A percentile compares a stretch with the other conserved stretches of the same genome.
Conservation (phyloP, 208 protist genomes). For the Tritrichomonas foetus region DNA sequence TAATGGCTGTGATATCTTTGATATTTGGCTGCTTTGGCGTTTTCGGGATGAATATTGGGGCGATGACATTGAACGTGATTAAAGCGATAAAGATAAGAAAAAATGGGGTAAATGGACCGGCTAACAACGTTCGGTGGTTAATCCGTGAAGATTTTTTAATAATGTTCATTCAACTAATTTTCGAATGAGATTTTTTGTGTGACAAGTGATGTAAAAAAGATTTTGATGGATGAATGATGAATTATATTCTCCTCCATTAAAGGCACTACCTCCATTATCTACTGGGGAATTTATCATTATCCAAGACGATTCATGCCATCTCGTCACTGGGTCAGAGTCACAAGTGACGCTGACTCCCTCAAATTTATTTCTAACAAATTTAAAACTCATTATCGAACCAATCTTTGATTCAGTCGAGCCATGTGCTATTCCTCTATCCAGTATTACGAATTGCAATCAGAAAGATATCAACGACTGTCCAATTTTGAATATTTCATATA, state of each 20-base stretch:
- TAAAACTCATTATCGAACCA: background rate
- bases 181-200: no score
- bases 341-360: background rate
- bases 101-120: background rate
- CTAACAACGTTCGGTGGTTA: no score
- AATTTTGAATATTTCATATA: background rate
- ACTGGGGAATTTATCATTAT: background rate
- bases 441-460: background rate
- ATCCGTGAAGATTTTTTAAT: no score
- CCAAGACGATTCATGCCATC: background rate
- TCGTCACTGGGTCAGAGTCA: background rate
- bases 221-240: no score
- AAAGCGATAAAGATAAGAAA: background rate
- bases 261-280: no score
- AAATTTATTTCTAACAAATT: background rate
- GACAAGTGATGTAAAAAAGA: no score
- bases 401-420: background rate
- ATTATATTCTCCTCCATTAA: no score
- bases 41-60: background rate
- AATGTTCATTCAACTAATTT: no score
- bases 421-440: background rate
- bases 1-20: background rate
- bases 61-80: background rate
- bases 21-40: background rate
- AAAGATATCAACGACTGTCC: background rate